Conservation (phyloP, 2,329 filamentous ascomycete genomes). For the Zelopaecilomyces penicillatus region DNA sequence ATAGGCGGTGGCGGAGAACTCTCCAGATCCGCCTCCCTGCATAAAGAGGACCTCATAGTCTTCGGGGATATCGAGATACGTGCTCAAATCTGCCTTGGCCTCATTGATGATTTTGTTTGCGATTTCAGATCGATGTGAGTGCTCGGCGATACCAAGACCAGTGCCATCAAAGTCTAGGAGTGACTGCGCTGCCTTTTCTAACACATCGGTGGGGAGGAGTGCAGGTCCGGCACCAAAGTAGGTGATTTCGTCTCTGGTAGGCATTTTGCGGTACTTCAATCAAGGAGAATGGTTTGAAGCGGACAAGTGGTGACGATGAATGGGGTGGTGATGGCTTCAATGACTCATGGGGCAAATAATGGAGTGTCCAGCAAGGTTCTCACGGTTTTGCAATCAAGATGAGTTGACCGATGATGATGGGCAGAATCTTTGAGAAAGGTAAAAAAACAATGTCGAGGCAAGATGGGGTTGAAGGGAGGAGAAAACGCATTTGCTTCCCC, state of each 20-base stretch:
- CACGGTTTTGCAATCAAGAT: no score
- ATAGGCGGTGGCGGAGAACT: conserved; percentile 77
- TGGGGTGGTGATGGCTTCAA: no score
- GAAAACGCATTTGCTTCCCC: no score
- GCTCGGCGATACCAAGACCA: conserved; percentile 80
- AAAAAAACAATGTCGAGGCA: no score
- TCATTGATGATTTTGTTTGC: conserved; percentile 73
- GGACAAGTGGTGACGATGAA: no score
- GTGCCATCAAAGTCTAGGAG: conserved; percentile 75
- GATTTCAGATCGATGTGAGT: conserved; percentile 76
- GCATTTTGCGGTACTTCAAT: conserved; percentile 42
- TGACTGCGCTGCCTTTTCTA: conserved; percentile 66
- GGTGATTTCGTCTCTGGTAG: conserved; percentile 62
- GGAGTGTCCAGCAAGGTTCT: no score
- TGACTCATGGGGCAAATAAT: no score
- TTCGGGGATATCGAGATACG: conserved; percentile 72
- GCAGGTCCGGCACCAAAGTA: conserved; percentile 92
- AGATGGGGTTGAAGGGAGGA: no score
- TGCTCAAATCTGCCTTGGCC: conserved; percentile 64
- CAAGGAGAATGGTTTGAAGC: not conserved
- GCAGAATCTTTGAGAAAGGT: no score
- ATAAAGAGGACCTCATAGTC: conserved; percentile 86
- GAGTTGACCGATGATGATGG: no score
- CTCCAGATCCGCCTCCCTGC: conserved; percentile 76
- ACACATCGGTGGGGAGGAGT: conserved; percentile 70